These are phyloP conservation scores for Colletotrichum sansevieriae DNA, from an alignment of 2,329 filamentous ascomycete genomes.

Conservation along the genomic window DNA sequence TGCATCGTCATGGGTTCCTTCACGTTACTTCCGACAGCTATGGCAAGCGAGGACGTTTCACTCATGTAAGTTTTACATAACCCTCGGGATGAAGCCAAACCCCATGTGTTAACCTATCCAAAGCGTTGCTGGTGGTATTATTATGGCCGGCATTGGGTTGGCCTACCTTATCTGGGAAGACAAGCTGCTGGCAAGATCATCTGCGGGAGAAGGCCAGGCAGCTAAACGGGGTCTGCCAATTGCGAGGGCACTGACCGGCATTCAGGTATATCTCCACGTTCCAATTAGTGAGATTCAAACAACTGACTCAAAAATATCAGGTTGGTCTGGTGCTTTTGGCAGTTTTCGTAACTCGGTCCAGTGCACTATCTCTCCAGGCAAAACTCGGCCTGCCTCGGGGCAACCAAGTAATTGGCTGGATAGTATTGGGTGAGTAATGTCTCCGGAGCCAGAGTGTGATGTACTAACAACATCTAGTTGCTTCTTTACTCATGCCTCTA, in stretches of 20 bases:
- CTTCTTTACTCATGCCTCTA: slow-evolving; percentile 83
- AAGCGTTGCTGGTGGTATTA: slow-evolving; percentile 78
- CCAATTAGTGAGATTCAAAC: background rate
- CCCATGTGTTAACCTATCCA: slow-evolving; percentile 43
- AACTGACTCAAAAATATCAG: slow-evolving; percentile 51
- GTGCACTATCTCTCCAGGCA: slow-evolving; percentile 85
- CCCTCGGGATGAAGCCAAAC: background rate
- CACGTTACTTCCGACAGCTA: slow-evolving; percentile 82
- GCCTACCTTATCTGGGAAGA: slow-evolving; percentile 87
- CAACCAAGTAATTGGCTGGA: slow-evolving; percentile 89
- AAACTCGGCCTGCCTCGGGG: slow-evolving; percentile 87
- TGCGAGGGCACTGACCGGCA: slow-evolving; percentile 72
- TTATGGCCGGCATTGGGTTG: slow-evolving; percentile 83
- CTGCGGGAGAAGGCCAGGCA: background rate
- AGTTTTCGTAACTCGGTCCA: slow-evolving; percentile 89
- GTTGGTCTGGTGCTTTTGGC: slow-evolving; percentile 84
- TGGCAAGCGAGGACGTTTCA: slow-evolving; percentile 82
- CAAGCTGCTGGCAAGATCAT: slow-evolving; percentile 44
- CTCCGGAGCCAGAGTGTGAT: background rate
- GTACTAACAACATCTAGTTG: slow-evolving; percentile 59
- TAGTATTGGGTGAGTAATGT: slow-evolving; percentile 73
- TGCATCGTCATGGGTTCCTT: slow-evolving; percentile 91
- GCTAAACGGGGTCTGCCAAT: slow-evolving; percentile 47
- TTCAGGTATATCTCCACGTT: slow-evolving; percentile 65
- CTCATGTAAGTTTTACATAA: slow-evolving; percentile 73